Evolutionary conservation across 2,329 filamentous ascomycete species (phyloP).

Genomic region (Trichoderma koningii): DNA sequence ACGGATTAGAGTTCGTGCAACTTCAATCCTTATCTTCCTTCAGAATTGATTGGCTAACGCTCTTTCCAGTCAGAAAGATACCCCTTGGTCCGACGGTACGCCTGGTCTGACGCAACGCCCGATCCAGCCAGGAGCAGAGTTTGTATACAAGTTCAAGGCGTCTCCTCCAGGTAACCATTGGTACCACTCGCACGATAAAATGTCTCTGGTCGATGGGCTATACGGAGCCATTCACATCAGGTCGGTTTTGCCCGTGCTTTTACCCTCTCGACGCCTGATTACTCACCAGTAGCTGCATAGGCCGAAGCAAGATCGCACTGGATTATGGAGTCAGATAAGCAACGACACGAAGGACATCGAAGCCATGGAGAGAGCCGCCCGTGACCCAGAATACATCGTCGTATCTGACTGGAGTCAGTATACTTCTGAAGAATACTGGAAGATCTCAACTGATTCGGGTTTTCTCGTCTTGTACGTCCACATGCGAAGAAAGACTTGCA

Average conservation of each 20-base stretch:
- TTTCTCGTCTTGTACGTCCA: conserved; percentile 42
- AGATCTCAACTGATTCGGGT: conserved; percentile 47
- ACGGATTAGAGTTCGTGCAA: conserved; percentile 8
- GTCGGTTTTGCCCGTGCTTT: conserved; percentile 34
- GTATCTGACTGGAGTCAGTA: conserved; percentile 60
- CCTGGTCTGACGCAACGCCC: conserved; percentile 57
- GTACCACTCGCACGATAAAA: conserved; percentile 60
- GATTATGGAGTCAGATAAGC: conserved; percentile 39
- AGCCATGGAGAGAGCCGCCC: conserved; percentile 54
- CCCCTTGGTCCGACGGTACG: conserved; percentile 63
- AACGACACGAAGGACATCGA: conserved; percentile 40
- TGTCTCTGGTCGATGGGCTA: conserved; percentile 62
- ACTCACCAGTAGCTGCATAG: background rate
- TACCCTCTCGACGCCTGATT: conserved; percentile 48
- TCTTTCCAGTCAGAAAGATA: conserved; percentile 37
- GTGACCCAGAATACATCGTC: conserved; percentile 49
- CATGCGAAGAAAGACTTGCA: no score
- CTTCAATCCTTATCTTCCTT: background rate
- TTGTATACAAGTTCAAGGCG: conserved; percentile 58
- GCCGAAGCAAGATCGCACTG: conserved; percentile 6
- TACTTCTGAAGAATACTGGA: conserved; percentile 51
- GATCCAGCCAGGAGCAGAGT: conserved; percentile 53
- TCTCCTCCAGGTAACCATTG: conserved; percentile 60
- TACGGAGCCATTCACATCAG: conserved; percentile 59
- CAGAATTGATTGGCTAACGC: background rate